Evolutionary conservation across 495 filamentous ascomycete species (phyloP), one percentile per base, ranked within the genome.

Genomic region (Penicillium antarcticum): DNA sequence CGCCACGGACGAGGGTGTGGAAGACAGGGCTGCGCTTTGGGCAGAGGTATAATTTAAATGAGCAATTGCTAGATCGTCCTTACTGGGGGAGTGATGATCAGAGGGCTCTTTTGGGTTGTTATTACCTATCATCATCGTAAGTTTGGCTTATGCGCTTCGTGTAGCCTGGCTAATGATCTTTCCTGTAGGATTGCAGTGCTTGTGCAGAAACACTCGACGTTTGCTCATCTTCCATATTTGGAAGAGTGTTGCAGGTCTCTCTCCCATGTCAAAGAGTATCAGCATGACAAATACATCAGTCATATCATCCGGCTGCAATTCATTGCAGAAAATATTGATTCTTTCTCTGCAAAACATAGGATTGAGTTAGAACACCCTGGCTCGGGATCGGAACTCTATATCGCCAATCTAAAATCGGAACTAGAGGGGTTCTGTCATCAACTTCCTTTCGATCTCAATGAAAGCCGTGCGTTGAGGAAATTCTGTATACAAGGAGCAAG

Each of bases 321-420:
- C 19, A 56, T 60, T n/a, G 52, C 52, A 34, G 64, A 65, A n/a
- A 65, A 59, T 39, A 56, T 62, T 8, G 55, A 65, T 32, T 45
- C 50, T 0, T 39, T 67, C 11, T 59, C 52, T 16, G 33, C 41
- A 31, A 42, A 38, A 14, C 55, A 60, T 43, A 47, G 33, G 17
- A 16, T 40, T 3, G 57, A 57, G 17, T 18, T 60, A 23, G 24
- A 16, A 12, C 54, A 16, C 24, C 51, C 55, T 18, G 51, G 58
- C 5, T 62, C 61, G 10, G 63, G 45, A 4, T 29, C 58, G 1
- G 61, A 58, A 37, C 45, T 67, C 7, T 62, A 64, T 42, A 35
- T 67, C 19, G 46, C 26, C 8, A 51, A 29, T 41, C n/a, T 67
- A 5, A 57, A 55, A 31, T 43, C 52, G 21, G 61, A 67, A 17